Evolutionary conservation across 2,329 filamentous ascomycete genomes (phyloP), one percentile per base, ranked within the genome.

Genomic region (Sarocladium oryzae): DNA sequence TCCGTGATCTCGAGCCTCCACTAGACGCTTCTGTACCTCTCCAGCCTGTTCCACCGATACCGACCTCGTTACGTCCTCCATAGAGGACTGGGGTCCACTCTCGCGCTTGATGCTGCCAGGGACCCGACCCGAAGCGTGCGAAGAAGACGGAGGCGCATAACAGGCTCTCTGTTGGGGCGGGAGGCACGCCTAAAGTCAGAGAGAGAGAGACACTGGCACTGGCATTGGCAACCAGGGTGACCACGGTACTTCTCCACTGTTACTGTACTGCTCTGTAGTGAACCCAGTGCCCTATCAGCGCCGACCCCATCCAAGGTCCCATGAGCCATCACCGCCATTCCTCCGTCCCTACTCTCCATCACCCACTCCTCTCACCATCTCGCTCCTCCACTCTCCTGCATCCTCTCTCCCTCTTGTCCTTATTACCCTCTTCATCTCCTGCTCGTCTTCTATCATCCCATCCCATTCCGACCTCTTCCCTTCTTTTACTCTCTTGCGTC

Each of bases 391-490:
- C 48, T 49, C 51, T 52, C 51, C 52, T 49, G 35, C 51, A 38
- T 49, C 41, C 41, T 53, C 51, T 53, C 51, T 49, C 36, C 49
- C 37, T 54, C 51, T 43, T 43, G 36, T 46, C 48, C 48, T 51
- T 54, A 51, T 52, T 55, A 52, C 51, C 49, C 51, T 32, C 41
- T 21, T 48, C 54, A 49, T 32, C 54, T 48, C 52, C 48, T 46
- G 33, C 43, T 51, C 52, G 37, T 50, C 49, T 49, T 30, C 23
- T 51, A 37, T 49, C 33, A 48, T 50, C 49, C 20, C 24, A n/a
- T 48, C 2, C 30, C 30, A 37, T 49, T 26, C 46, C 46, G 46
- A 49, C 46, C 46, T 21, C 46, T 37, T 20, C 46, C 46, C 23
- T 49, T 23, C 16, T 35, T 52, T 51, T 38, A 33, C 35, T 32